phyloP scores from a whole-genome alignment of 108 stramenopile genomes.

The Chaetoceros muelleri region DNA sequence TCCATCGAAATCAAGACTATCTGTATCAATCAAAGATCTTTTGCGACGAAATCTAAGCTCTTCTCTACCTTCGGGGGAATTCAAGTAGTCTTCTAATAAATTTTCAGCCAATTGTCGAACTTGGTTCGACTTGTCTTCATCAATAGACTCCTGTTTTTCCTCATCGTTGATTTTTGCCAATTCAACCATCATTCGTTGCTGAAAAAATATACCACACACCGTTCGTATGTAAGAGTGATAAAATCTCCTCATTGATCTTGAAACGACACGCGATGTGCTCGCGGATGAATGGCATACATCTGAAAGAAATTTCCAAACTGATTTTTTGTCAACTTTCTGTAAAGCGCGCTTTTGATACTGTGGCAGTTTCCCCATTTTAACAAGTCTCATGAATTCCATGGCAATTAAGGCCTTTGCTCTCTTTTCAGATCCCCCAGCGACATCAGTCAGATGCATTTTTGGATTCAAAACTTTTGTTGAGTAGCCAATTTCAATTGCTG shows the following conservation, averaged over 20 bases:
- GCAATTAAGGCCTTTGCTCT: constrained; percentile 56
- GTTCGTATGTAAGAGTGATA: no score
- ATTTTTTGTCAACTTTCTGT: constrained; percentile 20
- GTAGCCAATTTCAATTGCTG: constrained; percentile 96
- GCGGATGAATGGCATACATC: no score
- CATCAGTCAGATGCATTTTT: constrained; percentile 86
- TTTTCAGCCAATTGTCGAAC: constrained; percentile 57
- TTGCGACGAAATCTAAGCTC: not conserved
- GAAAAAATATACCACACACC: constrained; percentile 17
- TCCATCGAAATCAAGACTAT: constrained; percentile 30
- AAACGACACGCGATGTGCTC: constrained; percentile 7
- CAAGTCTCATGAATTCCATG: constrained; percentile 78
- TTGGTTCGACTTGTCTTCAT: constrained; percentile 7
- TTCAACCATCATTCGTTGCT: constrained; percentile 12
- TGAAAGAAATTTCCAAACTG: constrained; percentile 12
- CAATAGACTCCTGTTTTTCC: not conserved
- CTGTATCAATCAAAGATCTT: constrained; percentile 5
- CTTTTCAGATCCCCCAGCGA: constrained; percentile 51
- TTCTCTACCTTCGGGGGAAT: constrained; percentile 20
- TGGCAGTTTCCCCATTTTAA: constrained; percentile 71
- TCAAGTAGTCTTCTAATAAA: constrained; percentile 45
- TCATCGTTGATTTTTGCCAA: constrained; percentile 1
- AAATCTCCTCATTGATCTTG: constrained; percentile 13
- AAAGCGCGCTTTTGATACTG: constrained; percentile 49
- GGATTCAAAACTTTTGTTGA: constrained; percentile 82